Conservation (phyloP, 192 early-diverging fungal genomes). For the Mortierella antarctica region DNA sequence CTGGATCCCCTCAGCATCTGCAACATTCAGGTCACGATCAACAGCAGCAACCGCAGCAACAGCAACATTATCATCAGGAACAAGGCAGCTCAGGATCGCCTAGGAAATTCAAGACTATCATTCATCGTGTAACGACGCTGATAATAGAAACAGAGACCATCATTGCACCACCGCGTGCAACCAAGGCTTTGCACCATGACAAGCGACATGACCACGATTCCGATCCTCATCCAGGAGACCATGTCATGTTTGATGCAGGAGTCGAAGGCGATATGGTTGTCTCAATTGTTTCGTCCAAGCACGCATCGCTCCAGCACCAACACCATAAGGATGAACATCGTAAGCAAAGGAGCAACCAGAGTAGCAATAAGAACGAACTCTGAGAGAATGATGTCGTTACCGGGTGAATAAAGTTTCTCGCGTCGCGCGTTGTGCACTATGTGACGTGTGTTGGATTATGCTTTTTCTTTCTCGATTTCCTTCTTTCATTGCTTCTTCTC, state of each 20-base stretch:
- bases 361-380: too few relatives aligned
- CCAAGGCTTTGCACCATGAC: neutral
- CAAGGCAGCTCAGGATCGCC: neutral
- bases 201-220: neutral
- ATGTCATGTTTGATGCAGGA: slow-evolving; percentile 20
- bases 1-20: neutral
- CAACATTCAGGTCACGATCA: neutral
- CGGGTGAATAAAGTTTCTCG: too few relatives aligned
- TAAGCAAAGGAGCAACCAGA: neutral
- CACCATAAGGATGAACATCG: neutral
- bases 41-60: neutral
- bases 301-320: neutral
- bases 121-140: slow-evolving; percentile 26
- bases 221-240: neutral
- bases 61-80: too few relatives aligned
- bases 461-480: slow-evolving; percentile 17
- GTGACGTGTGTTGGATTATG: neutral
- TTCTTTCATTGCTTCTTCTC: neutral
- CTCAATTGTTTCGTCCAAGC: slow-evolving; percentile 3
- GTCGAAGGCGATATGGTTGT: slow-evolving; percentile 17
- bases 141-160: slow-evolving; percentile 37
- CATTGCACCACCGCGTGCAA: slow-evolving; percentile 4
- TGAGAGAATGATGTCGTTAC: too few relatives aligned
- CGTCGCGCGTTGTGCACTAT: too few relatives aligned
- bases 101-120: neutral